Evolutionary conservation across 495 filamentous ascomycete genomes (phyloP).

Genomic region (Penicillium antarcticum): DNA sequence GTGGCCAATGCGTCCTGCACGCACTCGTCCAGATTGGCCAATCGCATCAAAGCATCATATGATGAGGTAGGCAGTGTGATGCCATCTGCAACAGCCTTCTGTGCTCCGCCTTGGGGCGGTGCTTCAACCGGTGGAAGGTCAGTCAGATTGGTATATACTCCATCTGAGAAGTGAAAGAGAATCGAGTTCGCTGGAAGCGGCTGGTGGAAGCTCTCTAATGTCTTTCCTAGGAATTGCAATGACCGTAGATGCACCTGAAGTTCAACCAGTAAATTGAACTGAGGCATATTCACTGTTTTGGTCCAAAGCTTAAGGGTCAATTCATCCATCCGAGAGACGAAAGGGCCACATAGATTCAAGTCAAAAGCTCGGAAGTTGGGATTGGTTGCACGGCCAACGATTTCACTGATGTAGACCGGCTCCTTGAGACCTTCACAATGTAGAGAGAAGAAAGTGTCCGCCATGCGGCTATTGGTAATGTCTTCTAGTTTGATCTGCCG

Average conservation of each 20-base stretch:
- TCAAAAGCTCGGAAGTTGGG: conserved; percentile 89
- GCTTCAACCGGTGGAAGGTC: conserved; percentile 50
- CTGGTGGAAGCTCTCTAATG: conserved; percentile 67
- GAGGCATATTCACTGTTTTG: conserved; percentile 51
- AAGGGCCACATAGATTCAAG: conserved; percentile 62
- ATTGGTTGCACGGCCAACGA: conserved; percentile 76
- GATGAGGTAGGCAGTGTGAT: conserved; percentile 62
- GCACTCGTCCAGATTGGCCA: conserved; percentile 86
- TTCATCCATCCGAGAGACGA: conserved; percentile 59
- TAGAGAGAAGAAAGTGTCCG: conserved; percentile 86
- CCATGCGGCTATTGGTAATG: conserved; percentile 65
- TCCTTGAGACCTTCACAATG: conserved; percentile 63
- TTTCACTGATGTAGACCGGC: conserved; percentile 89
- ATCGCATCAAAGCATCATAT: conserved; percentile 85
- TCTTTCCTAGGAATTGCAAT: conserved; percentile 77
- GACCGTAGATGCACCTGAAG: conserved; percentile 65
- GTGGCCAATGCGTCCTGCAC: conserved; percentile 87
- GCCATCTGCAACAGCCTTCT: conserved; percentile 28
- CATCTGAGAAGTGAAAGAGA: conserved; percentile 83
- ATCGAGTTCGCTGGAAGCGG: conserved; percentile 83
- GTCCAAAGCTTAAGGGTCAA: conserved; percentile 77
- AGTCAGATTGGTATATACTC: conserved; percentile 75
- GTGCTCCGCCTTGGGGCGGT: conserved; percentile 14
- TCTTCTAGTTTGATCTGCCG: conserved; percentile 77
- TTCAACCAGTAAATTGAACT: conserved; percentile 68